phyloP scores from a whole-genome alignment of 306 rosid species.

The Corylus americana region DNA sequence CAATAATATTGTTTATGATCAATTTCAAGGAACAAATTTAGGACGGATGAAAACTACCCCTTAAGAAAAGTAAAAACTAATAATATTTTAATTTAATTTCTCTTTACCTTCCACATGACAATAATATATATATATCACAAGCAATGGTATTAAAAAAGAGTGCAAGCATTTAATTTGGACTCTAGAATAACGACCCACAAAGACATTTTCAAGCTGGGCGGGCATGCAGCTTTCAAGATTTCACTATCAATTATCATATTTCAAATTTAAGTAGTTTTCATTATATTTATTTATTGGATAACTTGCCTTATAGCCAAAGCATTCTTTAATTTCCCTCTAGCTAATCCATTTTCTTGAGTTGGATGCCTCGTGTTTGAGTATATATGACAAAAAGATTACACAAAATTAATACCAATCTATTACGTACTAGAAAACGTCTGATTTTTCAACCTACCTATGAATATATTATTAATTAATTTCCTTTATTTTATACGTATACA shows the following conservation, averaged over 20 bases:
- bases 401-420: too few relatives aligned
- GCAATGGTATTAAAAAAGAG: conserved; percentile 6
- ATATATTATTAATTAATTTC: not conserved
- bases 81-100: not conserved
- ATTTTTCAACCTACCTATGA: too few relatives aligned
- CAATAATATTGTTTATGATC: not conserved
- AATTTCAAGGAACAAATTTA: too few relatives aligned
- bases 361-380: not conserved
- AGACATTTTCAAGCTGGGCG: conserved; percentile 25
- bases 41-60: not conserved
- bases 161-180: conserved; percentile 36
- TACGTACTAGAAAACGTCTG: too few relatives aligned
- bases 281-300: conserved; percentile 15
- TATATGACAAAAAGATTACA: too few relatives aligned
- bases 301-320: conserved; percentile 34
- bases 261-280: conserved; percentile 3
- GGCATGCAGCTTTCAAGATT: not conserved
- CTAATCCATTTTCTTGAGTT: not conserved
- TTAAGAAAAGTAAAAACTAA: not conserved
- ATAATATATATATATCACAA: not conserved
- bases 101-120: not conserved
- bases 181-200: conserved; percentile 18
- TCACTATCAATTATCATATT: not conserved
- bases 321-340: not conserved
- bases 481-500: not conserved